Evolutionary conservation across 2,329 filamentous ascomycete species (phyloP), one percentile per base, ranked within the genome.

Genomic region (Dothistroma pini): DNA sequence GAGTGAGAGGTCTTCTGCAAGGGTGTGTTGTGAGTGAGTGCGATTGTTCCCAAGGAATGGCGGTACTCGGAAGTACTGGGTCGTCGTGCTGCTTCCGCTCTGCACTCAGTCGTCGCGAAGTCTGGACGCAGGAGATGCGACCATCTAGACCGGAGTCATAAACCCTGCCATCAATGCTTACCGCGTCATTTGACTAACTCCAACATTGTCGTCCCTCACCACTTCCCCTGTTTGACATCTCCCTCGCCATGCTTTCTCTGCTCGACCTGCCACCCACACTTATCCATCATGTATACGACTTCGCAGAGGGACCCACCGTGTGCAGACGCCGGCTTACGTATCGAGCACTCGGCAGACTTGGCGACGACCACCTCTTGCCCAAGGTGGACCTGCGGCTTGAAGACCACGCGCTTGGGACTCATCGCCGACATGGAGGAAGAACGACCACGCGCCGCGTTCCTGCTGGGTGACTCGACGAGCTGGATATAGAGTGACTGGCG

Each of bases 41-140:
- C 5, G 32, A 44, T 5, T 41, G 16, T 2, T 21, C 38, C 25
- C 8, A 57, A 57, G 44, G 55, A 57, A 49, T 47, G 55, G 55
- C 44, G 35, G 55, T 57, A 57, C 55, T 50, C 38, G 41, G 22
- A 47, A 49, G 41, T 57, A 57, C 55, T 48, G 44, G 4, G 38
- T 10, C 22, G 32, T 14, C 10, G 52, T 25, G 35, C 41, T 56
- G 54, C 35, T 56, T n/a, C n/a, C 41, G 41, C 41, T 44, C 41
- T 44, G 41, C 14, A n/a, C 12, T 11, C 34, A 10, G 41, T n/a
- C 16, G 41, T 44, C n/a, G 41, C 16, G 35, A 44, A 44, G 14
- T 44, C 41, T 44, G 41, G 41, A 44, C 41, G 8, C 4, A 38
- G 35, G 35, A 38, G 34, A 38, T 10, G 10, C 10, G 34, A 16